Conservation (phyloP, 2,329 filamentous ascomycete species). For the Nothophoma quercina region DNA sequence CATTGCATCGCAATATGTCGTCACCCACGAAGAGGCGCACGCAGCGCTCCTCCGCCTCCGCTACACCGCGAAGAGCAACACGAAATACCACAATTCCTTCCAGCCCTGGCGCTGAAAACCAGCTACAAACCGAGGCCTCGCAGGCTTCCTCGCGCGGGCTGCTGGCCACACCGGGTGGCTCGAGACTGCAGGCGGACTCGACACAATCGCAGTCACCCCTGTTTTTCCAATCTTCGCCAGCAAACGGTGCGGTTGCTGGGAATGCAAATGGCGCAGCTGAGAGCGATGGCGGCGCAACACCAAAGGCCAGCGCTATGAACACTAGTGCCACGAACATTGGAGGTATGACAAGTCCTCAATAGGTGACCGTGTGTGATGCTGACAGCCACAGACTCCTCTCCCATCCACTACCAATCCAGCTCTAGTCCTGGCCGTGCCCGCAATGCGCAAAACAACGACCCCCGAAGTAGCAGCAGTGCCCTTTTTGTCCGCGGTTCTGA, state of each 20-base stretch:
- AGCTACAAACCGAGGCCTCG: slow-evolving; percentile 53
- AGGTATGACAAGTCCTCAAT: slow-evolving; percentile 58
- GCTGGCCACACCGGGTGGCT: slow-evolving; percentile 57
- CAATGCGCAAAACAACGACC: slow-evolving; percentile 70
- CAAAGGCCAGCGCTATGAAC: slow-evolving; percentile 68
- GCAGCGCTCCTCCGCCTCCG: slow-evolving; percentile 62
- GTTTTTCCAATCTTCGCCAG: slow-evolving; percentile 73
- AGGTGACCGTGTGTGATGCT: slow-evolving; percentile 19
- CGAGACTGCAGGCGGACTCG: slow-evolving; percentile 52
- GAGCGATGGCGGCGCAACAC: slow-evolving; percentile 72
- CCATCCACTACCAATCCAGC: slow-evolving; percentile 88
- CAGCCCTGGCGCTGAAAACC: slow-evolving; percentile 57
- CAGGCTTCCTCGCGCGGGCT: slow-evolving; percentile 49
- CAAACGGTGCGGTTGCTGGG: slow-evolving; percentile 52
- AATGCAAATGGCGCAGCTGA: slow-evolving; percentile 52
- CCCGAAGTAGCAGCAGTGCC: slow-evolving; percentile 83
- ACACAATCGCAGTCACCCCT: slow-evolving; percentile 82
- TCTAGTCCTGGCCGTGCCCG: slow-evolving; percentile 78
- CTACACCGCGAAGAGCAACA: slow-evolving; percentile 62
- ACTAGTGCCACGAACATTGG: slow-evolving; percentile 65
- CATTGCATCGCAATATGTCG: slow-evolving; percentile 60
- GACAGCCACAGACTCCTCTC: slow-evolving; percentile 76
- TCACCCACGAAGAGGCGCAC: slow-evolving; percentile 66
- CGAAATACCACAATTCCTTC: slow-evolving; percentile 63
- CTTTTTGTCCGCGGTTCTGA: slow-evolving; percentile 76